phyloP scores from a whole-genome alignment of 2,329 filamentous ascomycete genomes.

The Fusarium tanahbumbuense region DNA sequence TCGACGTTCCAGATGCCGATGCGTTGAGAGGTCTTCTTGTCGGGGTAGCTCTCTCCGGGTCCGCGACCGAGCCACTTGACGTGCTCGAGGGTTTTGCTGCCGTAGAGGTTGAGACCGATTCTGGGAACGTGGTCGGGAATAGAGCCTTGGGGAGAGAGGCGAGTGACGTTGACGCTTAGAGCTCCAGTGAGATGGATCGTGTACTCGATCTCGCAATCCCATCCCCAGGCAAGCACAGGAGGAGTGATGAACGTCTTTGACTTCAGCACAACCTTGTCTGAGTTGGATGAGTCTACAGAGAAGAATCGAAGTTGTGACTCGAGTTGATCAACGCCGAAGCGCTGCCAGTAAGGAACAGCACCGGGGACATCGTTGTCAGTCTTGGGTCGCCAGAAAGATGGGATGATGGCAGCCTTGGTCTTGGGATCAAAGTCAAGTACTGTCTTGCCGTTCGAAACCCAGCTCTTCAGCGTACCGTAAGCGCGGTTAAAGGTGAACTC shows the following conservation, averaged over 20 bases:
- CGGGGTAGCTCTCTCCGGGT: slow-evolving; percentile 72
- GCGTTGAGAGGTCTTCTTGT: slow-evolving; percentile 68
- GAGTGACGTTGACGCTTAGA: slow-evolving; percentile 59
- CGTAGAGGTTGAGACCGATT: slow-evolving; percentile 68
- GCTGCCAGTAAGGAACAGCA: slow-evolving; percentile 68
- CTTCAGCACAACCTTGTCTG: slow-evolving; percentile 61
- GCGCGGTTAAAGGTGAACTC: slow-evolving; percentile 59
- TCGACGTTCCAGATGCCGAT: slow-evolving; percentile 60
- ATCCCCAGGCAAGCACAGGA: slow-evolving; percentile 70
- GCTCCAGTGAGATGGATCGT: slow-evolving; percentile 59
- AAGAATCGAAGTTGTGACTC: slow-evolving; percentile 60
- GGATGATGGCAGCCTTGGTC: slow-evolving; percentile 53
- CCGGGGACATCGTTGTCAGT: slow-evolving; percentile 72
- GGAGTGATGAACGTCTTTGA: slow-evolving; percentile 68
- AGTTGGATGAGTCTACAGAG: slow-evolving; percentile 52
- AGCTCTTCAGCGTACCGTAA: slow-evolving; percentile 56
- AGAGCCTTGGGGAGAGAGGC: slow-evolving; percentile 59
- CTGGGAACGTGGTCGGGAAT: slow-evolving; percentile 68
- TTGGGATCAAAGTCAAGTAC: slow-evolving; percentile 53
- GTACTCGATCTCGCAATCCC: slow-evolving; percentile 62
- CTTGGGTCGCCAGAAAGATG: slow-evolving; percentile 71
- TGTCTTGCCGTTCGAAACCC: slow-evolving; percentile 52
- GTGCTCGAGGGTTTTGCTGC: slow-evolving; percentile 59
- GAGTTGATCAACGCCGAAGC: slow-evolving; percentile 61
- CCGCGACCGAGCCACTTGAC: slow-evolving; percentile 72